phyloP scores from a whole-genome alignment of 352 stramenopile species.

The Phytophthora citrophthora region DNA sequence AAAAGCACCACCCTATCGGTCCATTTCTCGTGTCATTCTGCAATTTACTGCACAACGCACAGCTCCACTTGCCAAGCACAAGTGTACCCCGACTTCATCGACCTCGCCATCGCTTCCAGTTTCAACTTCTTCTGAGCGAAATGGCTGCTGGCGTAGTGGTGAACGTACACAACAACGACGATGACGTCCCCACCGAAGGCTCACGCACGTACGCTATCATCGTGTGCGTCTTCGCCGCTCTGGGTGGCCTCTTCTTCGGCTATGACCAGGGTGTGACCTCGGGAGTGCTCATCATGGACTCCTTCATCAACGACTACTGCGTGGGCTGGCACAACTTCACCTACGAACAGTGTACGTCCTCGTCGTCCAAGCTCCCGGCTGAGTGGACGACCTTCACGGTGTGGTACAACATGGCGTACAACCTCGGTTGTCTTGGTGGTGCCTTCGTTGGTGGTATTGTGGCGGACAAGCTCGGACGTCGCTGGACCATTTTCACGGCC shows the following conservation, averaged over 20 bases:
- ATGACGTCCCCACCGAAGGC: not conserved
- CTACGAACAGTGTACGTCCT: slow-evolving; percentile 7
- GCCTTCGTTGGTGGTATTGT: not conserved
- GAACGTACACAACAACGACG: not conserved
- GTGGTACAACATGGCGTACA: slow-evolving; percentile 1
- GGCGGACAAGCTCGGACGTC: not conserved
- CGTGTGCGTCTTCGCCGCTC: too few species aligned
- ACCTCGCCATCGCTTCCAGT: not conserved
- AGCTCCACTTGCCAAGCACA: not conserved
- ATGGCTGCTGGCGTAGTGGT: not conserved
- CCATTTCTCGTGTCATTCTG: not conserved
- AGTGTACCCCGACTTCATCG: too few species aligned
- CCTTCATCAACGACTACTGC: too few species aligned
- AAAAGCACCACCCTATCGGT: not conserved
- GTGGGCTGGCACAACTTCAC: not conserved
- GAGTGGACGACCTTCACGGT: not conserved
- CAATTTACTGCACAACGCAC: not conserved
- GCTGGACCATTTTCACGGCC: not conserved
- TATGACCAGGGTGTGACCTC: too few species aligned
- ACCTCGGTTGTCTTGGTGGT: not conserved
- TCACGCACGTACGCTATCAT: not conserved
- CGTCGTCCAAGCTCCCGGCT: not conserved
- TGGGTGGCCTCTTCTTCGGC: too few species aligned
- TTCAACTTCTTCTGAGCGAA: not conserved
- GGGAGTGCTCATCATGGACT: too few species aligned